These are phyloP conservation scores for Plasmodium falciparum DNA, from an alignment of 169 alveolate species.

Conservation along the genomic window DNA sequence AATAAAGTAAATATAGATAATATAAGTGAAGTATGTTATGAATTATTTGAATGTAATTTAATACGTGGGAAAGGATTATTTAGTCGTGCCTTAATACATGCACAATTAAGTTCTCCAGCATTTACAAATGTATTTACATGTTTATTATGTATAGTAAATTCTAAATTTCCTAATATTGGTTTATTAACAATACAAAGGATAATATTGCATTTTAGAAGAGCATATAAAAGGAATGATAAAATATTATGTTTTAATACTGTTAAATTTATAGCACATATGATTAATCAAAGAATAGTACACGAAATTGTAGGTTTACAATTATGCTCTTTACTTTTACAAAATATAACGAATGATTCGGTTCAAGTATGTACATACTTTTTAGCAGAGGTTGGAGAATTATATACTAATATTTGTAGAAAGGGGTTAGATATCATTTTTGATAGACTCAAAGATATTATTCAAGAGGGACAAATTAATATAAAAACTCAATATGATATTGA, in stretches of 20 bases:
- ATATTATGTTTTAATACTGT: conserved; percentile 95
- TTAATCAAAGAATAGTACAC: conserved; percentile 92
- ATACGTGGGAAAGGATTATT: conserved; percentile 98
- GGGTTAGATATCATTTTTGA: conserved; percentile 96
- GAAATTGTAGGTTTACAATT: conserved; percentile 96
- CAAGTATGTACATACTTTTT: conserved; percentile 94
- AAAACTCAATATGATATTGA: conserved; percentile 98
- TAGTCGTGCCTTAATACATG: conserved; percentile 96
- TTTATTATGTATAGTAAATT: conserved; percentile 96
- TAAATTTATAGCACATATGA: conserved; percentile 97
- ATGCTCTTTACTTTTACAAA: conserved; percentile 93
- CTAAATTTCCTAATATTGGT: conserved; percentile 98
- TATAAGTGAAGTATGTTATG: conserved; percentile 89
- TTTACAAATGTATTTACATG: conserved; percentile 97
- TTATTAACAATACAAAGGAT: conserved; percentile 94
- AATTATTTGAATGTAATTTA: conserved; percentile 96
- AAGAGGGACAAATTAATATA: conserved; percentile 95
- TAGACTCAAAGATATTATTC: conserved; percentile 95
- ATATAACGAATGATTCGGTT: conserved; percentile 97
- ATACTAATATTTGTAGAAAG: conserved; percentile 93
- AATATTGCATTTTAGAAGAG: conserved; percentile 94
- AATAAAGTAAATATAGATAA: conserved; percentile 96
- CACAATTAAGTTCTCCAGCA: conserved; percentile 98
- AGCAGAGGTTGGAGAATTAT: conserved; percentile 95
- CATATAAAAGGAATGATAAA: conserved; percentile 94